Evolutionary conservation across 176 grass and related monocot species (phyloP), one percentile per base, ranked within the genome.

Genomic region (Juncus effusus): DNA sequence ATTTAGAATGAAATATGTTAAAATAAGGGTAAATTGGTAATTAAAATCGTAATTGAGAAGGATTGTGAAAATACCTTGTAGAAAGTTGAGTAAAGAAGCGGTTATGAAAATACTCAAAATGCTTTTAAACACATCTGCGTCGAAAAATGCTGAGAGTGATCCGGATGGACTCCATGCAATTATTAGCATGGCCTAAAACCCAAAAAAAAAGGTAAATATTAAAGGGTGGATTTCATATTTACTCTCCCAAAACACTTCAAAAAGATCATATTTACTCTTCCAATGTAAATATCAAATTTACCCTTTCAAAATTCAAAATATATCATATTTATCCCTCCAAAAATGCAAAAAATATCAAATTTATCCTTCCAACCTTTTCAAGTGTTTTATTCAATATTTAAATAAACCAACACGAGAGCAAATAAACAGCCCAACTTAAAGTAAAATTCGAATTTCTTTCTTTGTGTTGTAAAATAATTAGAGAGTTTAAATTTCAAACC

Each of bases 91-190:
- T 62, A 99, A 82, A 72, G 88, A 83, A 73, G 94, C 85, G 3
- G 85, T 99, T 80, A 99, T 82, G 59, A 99, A 99, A 78, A 99
- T 89, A 78, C 80, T 99, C 70, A 86, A 78, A 60, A 93, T 85
- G 75, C 79, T 88, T 84, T 19, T 86, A 80, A 99, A 93, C 74
- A 99, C 82, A 61, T 79, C 69, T 62, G 88, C 55, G 0, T 89
- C 75, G 51, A 86, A 82, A 54, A 89, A 83, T 86, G 77, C 62
- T 74, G 79, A 70, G 61, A 84, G 56, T 39, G 77, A 62, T 36
- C 87, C 85, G 53, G 74, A 76, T 59, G 80, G 67, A 71, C 87
- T 96, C 87, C 94, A 99, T n/a, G 88, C 94, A 84, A 99, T 74
- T 81, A 93, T 93, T 75, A 93, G 59, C 94, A 99, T 99, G 7